Evolutionary conservation across 768 basidiomycete genomes (phyloP).

Genomic region (Boletus rubescentipes): DNA sequence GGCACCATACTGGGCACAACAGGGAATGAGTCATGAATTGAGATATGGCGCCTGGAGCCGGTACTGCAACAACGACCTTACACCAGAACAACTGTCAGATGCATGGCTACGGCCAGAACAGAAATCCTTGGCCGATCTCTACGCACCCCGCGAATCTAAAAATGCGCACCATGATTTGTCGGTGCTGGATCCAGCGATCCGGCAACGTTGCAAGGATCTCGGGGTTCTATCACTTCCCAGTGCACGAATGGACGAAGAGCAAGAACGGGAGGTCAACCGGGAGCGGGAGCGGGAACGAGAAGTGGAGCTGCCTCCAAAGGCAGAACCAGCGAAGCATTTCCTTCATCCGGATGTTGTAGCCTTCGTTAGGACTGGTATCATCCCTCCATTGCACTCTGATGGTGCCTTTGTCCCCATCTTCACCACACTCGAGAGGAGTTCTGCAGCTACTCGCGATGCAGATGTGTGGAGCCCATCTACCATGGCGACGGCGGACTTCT

Average conservation of each 20-base stretch:
- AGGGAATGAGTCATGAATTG: conserved; percentile 20
- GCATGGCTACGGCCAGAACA: conserved; percentile 23
- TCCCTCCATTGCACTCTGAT: conserved; percentile 7
- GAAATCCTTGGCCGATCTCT: no score
- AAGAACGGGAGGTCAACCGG: no score
- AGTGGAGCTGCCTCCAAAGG: conserved; percentile 34
- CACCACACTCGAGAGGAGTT: conserved; percentile 1
- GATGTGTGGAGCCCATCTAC: conserved; percentile 11
- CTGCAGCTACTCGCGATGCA: conserved; percentile 15
- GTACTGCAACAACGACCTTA: neutral
- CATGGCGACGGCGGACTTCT: conserved; percentile 13
- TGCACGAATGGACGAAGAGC: no score
- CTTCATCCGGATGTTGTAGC: no score
- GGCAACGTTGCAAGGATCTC: no score
- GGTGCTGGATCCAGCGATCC: no score
- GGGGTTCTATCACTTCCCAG: no score
- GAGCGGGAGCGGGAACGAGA: conserved; percentile 42
- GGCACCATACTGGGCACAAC: conserved; percentile 24
- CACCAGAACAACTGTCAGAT: neutral
- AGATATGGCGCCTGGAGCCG: conserved; percentile 12
- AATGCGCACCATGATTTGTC: neutral
- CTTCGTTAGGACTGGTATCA: conserved; percentile 31
- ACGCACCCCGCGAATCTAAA: conserved; percentile 7
- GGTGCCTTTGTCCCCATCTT: conserved; percentile 19
- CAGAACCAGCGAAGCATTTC: conserved; percentile 16